These are phyloP conservation scores for Acanthamoeba healyi DNA, from an alignment of 208 protist species.

Conservation along the genomic window DNA sequence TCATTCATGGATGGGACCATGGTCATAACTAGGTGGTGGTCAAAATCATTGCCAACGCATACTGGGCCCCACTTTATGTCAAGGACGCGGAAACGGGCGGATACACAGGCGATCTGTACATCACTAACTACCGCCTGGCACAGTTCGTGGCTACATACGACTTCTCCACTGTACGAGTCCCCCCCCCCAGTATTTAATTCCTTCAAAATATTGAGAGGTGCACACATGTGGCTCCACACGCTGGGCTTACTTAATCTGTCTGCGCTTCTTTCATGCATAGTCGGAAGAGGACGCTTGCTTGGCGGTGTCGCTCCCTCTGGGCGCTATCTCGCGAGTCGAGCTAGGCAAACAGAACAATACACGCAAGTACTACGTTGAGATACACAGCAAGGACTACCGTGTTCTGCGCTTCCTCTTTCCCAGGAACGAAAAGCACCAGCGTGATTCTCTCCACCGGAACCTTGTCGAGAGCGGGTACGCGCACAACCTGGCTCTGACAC, in stretches of 20 bases:
- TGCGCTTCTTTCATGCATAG: no score
- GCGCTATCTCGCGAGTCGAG: background rate
- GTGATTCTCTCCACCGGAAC: background rate
- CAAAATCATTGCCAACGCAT: background rate
- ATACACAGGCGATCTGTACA: conserved; percentile 10
- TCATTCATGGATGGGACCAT: background rate
- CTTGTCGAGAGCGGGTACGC: conserved; percentile 28
- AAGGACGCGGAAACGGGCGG: background rate
- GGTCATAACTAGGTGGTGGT: background rate
- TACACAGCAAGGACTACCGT: conserved; percentile 24
- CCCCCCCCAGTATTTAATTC: background rate
- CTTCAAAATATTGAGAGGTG: no score
- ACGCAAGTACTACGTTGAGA: background rate
- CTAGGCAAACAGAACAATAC: background rate
- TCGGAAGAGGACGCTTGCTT: background rate
- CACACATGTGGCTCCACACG: no score
- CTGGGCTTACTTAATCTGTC: no score
- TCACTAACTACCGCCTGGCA: conserved; percentile 31
- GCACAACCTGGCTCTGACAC: background rate
- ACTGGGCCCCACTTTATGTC: background rate
- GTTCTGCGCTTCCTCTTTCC: background rate
- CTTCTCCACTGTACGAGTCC: background rate
- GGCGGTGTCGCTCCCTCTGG: background rate
- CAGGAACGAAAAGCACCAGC: background rate
- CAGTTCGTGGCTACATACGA: background rate